Base-by-base conservation (phyloP, 2,329 filamentous ascomycete species). In the Raffaelea albimanens region DNA sequence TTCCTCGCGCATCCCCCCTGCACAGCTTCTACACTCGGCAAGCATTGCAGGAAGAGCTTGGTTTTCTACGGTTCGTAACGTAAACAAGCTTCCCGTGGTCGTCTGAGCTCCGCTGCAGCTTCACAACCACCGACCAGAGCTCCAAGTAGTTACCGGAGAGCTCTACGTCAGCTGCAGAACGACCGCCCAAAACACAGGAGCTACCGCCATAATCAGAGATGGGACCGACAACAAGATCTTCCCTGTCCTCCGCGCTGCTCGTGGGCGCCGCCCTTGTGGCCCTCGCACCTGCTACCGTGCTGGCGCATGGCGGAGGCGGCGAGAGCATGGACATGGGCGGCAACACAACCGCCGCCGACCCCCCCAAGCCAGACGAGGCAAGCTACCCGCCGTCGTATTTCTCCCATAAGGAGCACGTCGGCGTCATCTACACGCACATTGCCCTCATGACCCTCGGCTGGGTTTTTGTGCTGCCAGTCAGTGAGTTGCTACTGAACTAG, bases 401-500 rank as follows among this genome's bases (percentile, higher is more conserved):
- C 64, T 63, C 72, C 21, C 68, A 79, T 48, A 58, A 69, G 0
- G 71, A 78, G 22, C 68, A 80, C 58, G 65, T 61, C 8, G 64
- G 67, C 14, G 64, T 76, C 53, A 82, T 93, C 56, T 73, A 85
- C 57, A 75, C 76, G 49, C 87, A 93, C 59, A 83, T 90, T 48
- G 68, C 64, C 5, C 67, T 87, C 41, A 88, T 89, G 81, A 66
- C 80, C 2, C 48, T 85, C 9, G 77, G 76, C 9, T 93, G 87
- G 87, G 72, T 85, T 33, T 73, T 90, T 47, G 59, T 85, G 43
- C 71, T 91, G 47, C 87, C 87, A 44, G 63, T 84, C 50, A 82
- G 86, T 85, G 71, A 67, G 80, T 67, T 19, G 34, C 16, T 22
- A 5, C 21, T 18, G n/a, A 47, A 21, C 16, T 31, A 14, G 42